Evolutionary conservation across 2,329 filamentous ascomycete genomes (phyloP).

Genomic region (Ophiosphaerella korrae): DNA sequence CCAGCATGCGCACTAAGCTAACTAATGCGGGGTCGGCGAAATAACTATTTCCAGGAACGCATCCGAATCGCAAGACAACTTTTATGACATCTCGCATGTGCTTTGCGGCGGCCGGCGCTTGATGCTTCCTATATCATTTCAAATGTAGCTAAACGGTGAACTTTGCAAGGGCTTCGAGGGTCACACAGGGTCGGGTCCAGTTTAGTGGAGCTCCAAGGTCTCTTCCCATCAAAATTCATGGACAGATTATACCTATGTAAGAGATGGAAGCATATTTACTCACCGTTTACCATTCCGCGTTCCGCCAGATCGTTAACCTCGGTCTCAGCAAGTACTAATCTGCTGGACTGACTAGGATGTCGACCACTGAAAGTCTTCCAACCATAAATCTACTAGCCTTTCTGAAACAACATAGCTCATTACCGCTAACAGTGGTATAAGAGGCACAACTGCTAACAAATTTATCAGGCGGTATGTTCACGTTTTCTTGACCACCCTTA

Average conservation of each 20-base stretch:
- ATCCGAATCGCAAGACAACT: not conserved
- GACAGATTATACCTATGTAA: too few relatives aligned
- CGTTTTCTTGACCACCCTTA: constrained; percentile 14
- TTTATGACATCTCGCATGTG: not conserved
- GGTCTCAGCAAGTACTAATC: constrained; percentile 9
- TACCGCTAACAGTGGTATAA: constrained; percentile 17
- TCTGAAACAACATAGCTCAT: constrained; percentile 10
- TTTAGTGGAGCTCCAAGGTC: too few relatives aligned
- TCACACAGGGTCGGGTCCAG: too few relatives aligned
- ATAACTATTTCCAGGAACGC: not conserved
- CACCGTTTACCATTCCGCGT: not conserved
- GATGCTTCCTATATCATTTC: too few relatives aligned
- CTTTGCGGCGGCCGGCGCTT: not conserved
- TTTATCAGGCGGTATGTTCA: constrained; percentile 32
- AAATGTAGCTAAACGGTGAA: too few relatives aligned
- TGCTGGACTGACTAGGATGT: constrained; percentile 6
- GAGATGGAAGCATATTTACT: too few relatives aligned
- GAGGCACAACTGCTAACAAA: constrained; percentile 12
- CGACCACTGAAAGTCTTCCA: constrained; percentile 13
- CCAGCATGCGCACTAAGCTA: constrained; percentile 11
- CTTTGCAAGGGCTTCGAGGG: too few relatives aligned
- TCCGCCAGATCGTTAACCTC: not conserved
- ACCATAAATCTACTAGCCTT: constrained; percentile 2
- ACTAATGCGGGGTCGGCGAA: constrained; percentile 13
- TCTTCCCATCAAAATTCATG: too few relatives aligned